phyloP scores from a whole-genome alignment of 2,329 filamentous ascomycete genomes.

The Nemania abortiva region DNA sequence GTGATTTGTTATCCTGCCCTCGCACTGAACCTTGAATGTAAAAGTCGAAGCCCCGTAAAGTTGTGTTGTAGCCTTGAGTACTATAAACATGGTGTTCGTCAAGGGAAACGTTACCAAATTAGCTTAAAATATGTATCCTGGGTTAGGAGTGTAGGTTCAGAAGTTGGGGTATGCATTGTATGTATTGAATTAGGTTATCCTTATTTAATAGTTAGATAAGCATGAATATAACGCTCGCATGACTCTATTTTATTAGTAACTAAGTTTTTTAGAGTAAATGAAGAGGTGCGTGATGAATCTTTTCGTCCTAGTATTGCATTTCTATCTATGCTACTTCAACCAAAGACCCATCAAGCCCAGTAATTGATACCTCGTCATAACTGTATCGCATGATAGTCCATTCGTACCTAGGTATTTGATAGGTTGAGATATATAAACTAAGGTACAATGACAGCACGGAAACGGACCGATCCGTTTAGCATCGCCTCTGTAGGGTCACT shows the following conservation, averaged over 20 bases:
- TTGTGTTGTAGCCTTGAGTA: too few species aligned
- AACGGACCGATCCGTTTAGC: constrained; percentile 36
- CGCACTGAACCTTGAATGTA: too few species aligned
- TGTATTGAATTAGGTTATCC: too few species aligned
- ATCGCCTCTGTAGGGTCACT: constrained; percentile 21
- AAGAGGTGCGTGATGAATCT: neutral
- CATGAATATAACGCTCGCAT: neutral
- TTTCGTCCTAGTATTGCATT: neutral
- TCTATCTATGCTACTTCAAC: neutral
- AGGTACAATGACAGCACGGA: constrained; percentile 32
- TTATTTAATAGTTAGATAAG: too few species aligned
- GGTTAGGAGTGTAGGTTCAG: too few species aligned
- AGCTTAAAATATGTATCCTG: too few species aligned
- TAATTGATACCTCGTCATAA: neutral
- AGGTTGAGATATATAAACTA: neutral
- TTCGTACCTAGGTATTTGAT: neutral
- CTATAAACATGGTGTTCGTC: too few species aligned
- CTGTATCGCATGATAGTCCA: neutral
- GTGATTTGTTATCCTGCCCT: too few species aligned
- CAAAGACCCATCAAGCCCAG: neutral
- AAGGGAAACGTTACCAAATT: too few species aligned
- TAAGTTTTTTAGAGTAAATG: neutral
- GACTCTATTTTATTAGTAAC: neutral
- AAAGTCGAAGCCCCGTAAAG: too few species aligned
- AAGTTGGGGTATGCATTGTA: too few species aligned